These are phyloP conservation scores for Nicotiana knightiana DNA, from an alignment of 257 asterid genomes.

Conservation along the genomic window DNA sequence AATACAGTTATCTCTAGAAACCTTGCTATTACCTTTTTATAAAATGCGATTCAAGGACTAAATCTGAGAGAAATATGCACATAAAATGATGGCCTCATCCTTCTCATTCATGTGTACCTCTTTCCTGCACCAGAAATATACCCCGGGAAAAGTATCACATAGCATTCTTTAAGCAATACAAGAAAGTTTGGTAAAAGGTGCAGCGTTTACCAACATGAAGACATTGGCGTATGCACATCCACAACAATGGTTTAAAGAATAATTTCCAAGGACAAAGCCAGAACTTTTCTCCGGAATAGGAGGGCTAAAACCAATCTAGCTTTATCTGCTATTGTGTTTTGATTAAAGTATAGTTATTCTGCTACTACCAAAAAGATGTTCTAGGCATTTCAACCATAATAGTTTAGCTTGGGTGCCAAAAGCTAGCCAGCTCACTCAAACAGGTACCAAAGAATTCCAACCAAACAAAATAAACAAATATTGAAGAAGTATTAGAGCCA, in stretches of 20 bases:
- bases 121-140: slow-evolving; percentile 53
- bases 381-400: neutral
- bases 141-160: neutral
- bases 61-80: slow-evolving; percentile 52
- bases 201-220: neutral
- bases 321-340: neutral
- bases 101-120: slow-evolving; percentile 42
- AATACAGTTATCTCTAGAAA: neutral
- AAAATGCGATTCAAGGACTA: slow-evolving; percentile 18
- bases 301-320: neutral
- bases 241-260: neutral
- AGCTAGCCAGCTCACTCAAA: neutral
- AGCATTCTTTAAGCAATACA: neutral
- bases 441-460: neutral
- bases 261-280: neutral
- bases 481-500: neutral
- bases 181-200: neutral
- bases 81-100: slow-evolving; percentile 40
- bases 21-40: neutral
- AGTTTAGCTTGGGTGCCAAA: neutral
- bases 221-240: neutral
- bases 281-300: neutral
- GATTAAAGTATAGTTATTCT: neutral
- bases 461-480: neutral
- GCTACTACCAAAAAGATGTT: neutral